Evolutionary conservation across 2,329 filamentous ascomycete species (phyloP), one percentile per base, ranked within the genome.

Genomic region (Waltergamsia citrina): DNA sequence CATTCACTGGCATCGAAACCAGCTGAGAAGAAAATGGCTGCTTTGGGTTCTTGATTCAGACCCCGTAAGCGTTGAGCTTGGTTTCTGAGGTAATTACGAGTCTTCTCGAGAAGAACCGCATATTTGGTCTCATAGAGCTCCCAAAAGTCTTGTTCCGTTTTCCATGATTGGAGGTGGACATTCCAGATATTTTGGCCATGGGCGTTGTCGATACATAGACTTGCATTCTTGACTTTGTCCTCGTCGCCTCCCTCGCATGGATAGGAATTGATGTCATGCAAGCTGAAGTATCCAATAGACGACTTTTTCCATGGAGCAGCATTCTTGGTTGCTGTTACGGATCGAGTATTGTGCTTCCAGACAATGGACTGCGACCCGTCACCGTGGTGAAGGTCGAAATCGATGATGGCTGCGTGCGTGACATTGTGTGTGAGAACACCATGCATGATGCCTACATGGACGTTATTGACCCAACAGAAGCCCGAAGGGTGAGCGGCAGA

Each of bases 401-500:
- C 87, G 43, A 94, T 77, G 41, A 94, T 96, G 9, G 86, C 92
- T 0, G 88, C 90, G 54, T 98, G 92, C 0, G 90, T 96, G 19
- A 96, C 63, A 1, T 83, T 87, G 50, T 98, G 83, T 25, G 72
- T 74, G 41, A 90, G 75, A 15, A 85, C 80, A 9, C 81, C 90
- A 54, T 98, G 85, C 55, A 93, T 84, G 43, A 98, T 94, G 1
- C 90, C 92, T 16, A 98, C 85, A 51, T 96, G 90, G 1, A 98
- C 87, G 52, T 98, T 98, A 57, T 98, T 98, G 33, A 98, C 63
- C 90, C 92, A 98, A 62, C 92, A 98, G 53, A 98, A 98, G 0
- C 92, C 92, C 3, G 90, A 95, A 1, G 92, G 92, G 47, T 82
- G 81, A 32, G 82, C 76, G 4, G 85, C 77, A 3, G 90, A 94